Base-by-base conservation (phyloP, 2,329 filamentous ascomycete genomes). In the Ilyonectria mors-panacis region DNA sequence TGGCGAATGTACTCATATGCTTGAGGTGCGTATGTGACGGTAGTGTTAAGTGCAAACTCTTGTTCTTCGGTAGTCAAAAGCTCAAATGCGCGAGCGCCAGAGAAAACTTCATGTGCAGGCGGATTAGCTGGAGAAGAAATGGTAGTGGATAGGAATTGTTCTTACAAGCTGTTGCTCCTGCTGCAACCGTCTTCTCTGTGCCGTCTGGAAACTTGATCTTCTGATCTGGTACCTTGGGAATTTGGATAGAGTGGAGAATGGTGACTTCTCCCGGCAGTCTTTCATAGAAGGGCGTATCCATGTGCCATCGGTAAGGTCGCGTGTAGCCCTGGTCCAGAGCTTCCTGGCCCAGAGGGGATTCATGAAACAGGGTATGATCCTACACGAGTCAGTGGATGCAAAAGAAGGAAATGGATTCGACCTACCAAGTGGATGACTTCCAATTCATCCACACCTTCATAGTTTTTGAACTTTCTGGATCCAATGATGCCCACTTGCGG, bases 261-360 rank as follows among this genome's bases (percentile, higher is more conserved):
- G 60, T 63, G 21, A 63, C 60, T 44, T 63, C 60, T 4, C 60
- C 60, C 0, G 60, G 60, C 2, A 63, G 53, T 2, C 60, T 13
- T 51, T 63, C 60, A 19, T 63, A 63, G 35, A 63, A 63, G 2
- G 60, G 60, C 2, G 60, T 63, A 19, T 63, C 60, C 60, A 63
- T 63, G 21, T 63, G 60, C 60, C 60, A 63, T 50, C 60, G 47
- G 30, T 63, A 63, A 13, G 60, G 60, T 7, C 60, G 53, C 2
- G 60, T 63, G 53, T 63, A 63, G 10, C 60, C 60, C 3, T 57
- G 23, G 1, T 56, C 17, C 8, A 63, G 30, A n/a, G 48, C 42
- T 23, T 56, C 33, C 3, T 39, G 12, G 9, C 28, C 21, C 30
- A 63, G 35, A 10, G 60, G 60, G 9, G 21, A 19, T 15, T 63